Percentiles rank a stretch among this genome's conserved stretches.
phyloP scores from a whole-genome alignment of 805 yeast species.

The Suhomyces prunicola region DNA sequence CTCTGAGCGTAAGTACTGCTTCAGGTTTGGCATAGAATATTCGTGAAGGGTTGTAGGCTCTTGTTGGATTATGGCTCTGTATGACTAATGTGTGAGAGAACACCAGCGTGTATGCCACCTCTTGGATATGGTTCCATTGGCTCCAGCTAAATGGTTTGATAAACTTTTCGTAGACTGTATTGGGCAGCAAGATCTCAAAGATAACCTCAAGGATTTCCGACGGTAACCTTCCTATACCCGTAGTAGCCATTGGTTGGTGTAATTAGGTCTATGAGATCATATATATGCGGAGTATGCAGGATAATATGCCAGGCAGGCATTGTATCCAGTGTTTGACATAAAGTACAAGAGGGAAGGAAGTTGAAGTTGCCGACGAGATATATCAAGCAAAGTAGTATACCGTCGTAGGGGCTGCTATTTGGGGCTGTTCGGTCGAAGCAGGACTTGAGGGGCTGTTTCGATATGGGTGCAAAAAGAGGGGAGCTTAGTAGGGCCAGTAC shows the following conservation, averaged over 20 bases:
- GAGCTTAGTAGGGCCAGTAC: not conserved
- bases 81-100: conserved; percentile 6
- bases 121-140: conserved; percentile 4
- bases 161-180: conserved; percentile 9
- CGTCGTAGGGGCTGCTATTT: not conserved
- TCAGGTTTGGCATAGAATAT: conserved; percentile 6
- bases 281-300: not conserved
- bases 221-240: conserved; percentile 6
- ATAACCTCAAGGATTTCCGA: conserved; percentile 7
- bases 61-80: not conserved
- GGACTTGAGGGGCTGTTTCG: not conserved
- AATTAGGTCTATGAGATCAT: not conserved
- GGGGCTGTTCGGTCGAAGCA: not conserved
- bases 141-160: conserved; percentile 5
- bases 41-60: conserved; percentile 1
- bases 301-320: not conserved
- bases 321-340: not conserved
- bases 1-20: conserved; percentile 5
- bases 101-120: conserved; percentile 6
- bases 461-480: not conserved
- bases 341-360: not conserved
- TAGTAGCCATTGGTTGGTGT: not conserved
- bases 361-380: not conserved
- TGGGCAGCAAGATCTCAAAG: conserved; percentile 5
- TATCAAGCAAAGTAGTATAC: not conserved